Percentiles rank a stretch among this genome's conserved stretches.
Evolutionary conservation across 441 rosid species (phyloP).

Genomic region (Cnidoscolus chayamansa): DNA sequence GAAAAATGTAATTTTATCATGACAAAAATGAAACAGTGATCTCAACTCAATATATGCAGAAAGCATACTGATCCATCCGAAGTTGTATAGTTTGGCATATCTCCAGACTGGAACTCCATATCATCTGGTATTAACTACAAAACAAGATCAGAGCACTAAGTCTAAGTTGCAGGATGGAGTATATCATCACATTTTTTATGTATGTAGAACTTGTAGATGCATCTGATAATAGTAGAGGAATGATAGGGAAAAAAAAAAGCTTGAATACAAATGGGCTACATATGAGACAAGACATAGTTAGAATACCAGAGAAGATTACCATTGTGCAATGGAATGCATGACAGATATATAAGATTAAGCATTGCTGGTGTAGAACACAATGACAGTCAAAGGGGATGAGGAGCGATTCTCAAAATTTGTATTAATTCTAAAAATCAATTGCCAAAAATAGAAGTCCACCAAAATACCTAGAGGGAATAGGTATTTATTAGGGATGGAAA

Average conservation of each 20-base stretch:
- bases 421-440: no score
- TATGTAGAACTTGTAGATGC: neutral
- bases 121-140: slow-evolving; percentile 87
- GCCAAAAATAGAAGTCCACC: no score
- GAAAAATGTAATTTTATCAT: slow-evolving; percentile 11
- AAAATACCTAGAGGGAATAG: no score
- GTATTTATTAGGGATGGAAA: no score
- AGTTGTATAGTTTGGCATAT: slow-evolving; percentile 82
- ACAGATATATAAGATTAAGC: neutral
- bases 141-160: neutral
- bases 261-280: neutral
- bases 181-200: no score
- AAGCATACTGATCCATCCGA: slow-evolving; percentile 76
- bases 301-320: neutral
- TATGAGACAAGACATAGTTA: neutral
- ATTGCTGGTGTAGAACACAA: no score
- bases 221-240: neutral
- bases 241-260: neutral
- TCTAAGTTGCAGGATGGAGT: no score
- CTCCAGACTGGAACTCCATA: slow-evolving; percentile 95
- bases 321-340: neutral
- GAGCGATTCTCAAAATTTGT: no score
- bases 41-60: neutral
- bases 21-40: neutral
- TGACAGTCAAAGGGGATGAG: no score